phyloP scores from a whole-genome alignment of 257 asterid genomes.

The Linaria vulgaris region DNA sequence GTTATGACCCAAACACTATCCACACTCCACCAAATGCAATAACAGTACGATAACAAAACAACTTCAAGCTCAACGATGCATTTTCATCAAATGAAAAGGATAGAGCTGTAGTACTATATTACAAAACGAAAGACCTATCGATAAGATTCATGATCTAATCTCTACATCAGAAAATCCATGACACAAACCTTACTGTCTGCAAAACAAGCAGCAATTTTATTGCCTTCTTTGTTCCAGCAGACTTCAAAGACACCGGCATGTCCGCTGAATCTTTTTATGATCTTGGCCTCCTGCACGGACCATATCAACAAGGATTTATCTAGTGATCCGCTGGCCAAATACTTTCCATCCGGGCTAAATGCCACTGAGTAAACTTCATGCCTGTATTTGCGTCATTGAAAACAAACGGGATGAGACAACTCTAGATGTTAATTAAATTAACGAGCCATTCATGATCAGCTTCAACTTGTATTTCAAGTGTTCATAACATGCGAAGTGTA shows the following conservation, averaged over 20 bases:
- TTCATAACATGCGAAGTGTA: no score
- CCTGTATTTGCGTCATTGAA: conserved; percentile 42
- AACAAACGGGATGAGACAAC: no score
- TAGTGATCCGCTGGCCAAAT: conserved; percentile 89
- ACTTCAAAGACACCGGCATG: conserved; percentile 93
- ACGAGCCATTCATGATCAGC: no score
- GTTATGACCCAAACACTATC: no score
- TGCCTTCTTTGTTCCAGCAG: conserved; percentile 97
- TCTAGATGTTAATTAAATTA: no score
- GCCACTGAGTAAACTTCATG: conserved; percentile 92
- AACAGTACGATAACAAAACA: no score
- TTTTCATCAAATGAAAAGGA: no score
- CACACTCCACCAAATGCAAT: no score
- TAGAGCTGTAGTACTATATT: no score
- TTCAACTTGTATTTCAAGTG: no score
- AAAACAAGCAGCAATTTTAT: conserved; percentile 87
- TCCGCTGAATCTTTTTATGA: conserved; percentile 78
- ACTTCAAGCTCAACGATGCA: no score
- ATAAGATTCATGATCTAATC: background rate
- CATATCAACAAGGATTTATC: conserved; percentile 88
- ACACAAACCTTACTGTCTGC: conserved; percentile 86
- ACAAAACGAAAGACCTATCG: no score
- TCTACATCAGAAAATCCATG: conserved; percentile 78
- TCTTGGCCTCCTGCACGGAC: conserved; percentile 93
- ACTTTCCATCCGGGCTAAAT: conserved; percentile 93